These are phyloP conservation scores for Alternaria consortialis DNA, from an alignment of 2,329 filamentous ascomycete genomes.

Conservation along the genomic window DNA sequence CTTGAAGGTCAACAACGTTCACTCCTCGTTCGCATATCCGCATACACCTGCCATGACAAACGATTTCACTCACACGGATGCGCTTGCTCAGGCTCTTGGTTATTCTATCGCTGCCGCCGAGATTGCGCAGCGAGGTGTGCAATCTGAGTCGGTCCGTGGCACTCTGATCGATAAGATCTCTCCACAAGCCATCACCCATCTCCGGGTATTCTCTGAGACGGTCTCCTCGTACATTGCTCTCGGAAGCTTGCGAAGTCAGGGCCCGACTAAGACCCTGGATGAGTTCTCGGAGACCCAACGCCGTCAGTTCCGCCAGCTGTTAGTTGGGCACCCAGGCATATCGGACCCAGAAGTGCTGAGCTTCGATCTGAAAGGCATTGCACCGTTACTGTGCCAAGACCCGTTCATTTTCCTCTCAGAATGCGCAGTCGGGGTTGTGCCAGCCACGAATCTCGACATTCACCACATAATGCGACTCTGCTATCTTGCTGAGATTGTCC, in stretches of 20 bases:
- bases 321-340: slow-evolving; percentile 64
- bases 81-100: slow-evolving; percentile 73
- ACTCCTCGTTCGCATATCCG: slow-evolving; percentile 57
- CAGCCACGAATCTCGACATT: slow-evolving; percentile 75
- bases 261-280: slow-evolving; percentile 67
- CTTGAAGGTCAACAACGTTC: slow-evolving; percentile 60
- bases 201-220: slow-evolving; percentile 89
- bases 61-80: slow-evolving; percentile 64
- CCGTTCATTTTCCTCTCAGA: slow-evolving; percentile 84
- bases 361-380: slow-evolving; percentile 55
- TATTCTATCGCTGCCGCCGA: slow-evolving; percentile 89
- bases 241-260: slow-evolving; percentile 70
- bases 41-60: slow-evolving; percentile 53
- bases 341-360: slow-evolving; percentile 48
- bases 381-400: slow-evolving; percentile 72
- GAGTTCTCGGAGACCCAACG: slow-evolving; percentile 75
- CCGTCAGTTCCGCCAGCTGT: slow-evolving; percentile 78
- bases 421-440: slow-evolving; percentile 73
- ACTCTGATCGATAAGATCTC: slow-evolving; percentile 86
- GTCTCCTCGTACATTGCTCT: slow-evolving; percentile 84
- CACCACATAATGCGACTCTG: slow-evolving; percentile 83
- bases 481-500: slow-evolving; percentile 90
- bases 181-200: slow-evolving; percentile 82
- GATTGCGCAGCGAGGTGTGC: slow-evolving; percentile 88
- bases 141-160: slow-evolving; percentile 71